phyloP scores from a whole-genome alignment of 805 yeast genomes.

The Saturnispora saitoi region DNA sequence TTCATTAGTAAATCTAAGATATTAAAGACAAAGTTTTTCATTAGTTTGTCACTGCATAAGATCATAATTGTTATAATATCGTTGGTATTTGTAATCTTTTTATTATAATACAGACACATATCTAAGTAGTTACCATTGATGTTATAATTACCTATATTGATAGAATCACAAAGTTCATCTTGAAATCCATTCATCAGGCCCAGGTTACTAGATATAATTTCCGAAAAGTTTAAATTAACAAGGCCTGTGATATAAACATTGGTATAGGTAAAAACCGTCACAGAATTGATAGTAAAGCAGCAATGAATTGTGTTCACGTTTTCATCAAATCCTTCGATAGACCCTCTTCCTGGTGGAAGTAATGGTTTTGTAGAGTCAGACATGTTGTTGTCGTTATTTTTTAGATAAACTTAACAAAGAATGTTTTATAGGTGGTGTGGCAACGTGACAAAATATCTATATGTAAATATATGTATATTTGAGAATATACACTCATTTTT shows the following conservation, averaged over 20 bases:
- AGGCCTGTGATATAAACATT: slow-evolving; percentile 35
- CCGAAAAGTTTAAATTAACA: slow-evolving; percentile 42
- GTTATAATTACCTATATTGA: slow-evolving; percentile 16
- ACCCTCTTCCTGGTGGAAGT: background rate
- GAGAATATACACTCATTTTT: too few species aligned
- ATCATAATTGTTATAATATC: slow-evolving; percentile 47
- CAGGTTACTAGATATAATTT: slow-evolving; percentile 44
- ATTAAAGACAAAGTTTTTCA: slow-evolving; percentile 38
- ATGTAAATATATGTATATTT: background rate
- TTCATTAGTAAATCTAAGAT: slow-evolving; percentile 42
- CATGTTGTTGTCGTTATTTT: background rate
- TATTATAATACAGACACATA: slow-evolving; percentile 39
- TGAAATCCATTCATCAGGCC: slow-evolving; percentile 43
- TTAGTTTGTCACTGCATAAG: slow-evolving; percentile 36
- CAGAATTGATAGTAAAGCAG: slow-evolving; percentile 38
- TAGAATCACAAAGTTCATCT: slow-evolving; percentile 26
- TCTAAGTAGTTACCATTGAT: slow-evolving; percentile 18
- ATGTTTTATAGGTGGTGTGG: background rate
- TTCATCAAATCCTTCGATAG: slow-evolving; percentile 9
- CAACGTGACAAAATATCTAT: background rate
- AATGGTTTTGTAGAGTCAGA: background rate
- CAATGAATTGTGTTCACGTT: slow-evolving; percentile 19
- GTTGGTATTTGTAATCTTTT: slow-evolving; percentile 33
- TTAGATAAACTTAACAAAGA: background rate
- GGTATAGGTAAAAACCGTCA: slow-evolving; percentile 52